Evolutionary conservation across 2,329 filamentous ascomycete genomes (phyloP).

Genomic region (Talaromyces rugulosus): DNA sequence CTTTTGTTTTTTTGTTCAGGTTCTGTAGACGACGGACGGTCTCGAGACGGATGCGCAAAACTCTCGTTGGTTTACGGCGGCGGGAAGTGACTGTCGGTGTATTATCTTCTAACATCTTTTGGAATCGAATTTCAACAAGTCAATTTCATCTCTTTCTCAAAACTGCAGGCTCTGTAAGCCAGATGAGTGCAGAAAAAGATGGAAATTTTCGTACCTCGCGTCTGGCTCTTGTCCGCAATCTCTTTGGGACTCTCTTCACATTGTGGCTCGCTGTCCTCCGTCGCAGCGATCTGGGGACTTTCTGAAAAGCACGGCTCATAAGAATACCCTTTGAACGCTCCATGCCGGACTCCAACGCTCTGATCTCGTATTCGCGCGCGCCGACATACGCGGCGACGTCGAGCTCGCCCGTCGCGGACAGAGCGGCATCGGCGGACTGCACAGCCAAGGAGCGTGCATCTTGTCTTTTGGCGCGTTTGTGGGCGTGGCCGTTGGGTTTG

Average conservation of each 20-base stretch:
- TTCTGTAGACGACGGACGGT: constrained; percentile 67
- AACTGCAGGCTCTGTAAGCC: neutral
- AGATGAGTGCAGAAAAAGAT: neutral
- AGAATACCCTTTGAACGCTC: constrained; percentile 62
- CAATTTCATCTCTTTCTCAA: neutral
- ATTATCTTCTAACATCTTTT: constrained; percentile 82
- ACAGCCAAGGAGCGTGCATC: constrained; percentile 42
- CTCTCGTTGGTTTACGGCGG: constrained; percentile 42
- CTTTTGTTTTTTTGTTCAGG: constrained; percentile 48
- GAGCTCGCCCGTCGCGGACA: constrained; percentile 67
- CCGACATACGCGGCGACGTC: constrained; percentile 80
- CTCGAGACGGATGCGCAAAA: constrained; percentile 60
- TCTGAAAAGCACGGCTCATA: constrained; percentile 77
- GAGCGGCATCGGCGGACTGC: constrained; percentile 42
- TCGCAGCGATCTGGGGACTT: constrained; percentile 78
- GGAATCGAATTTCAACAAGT: constrained; percentile 4
- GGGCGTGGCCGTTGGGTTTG: constrained; percentile 24
- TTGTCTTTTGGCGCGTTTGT: constrained; percentile 41
- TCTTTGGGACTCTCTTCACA: constrained; percentile 78
- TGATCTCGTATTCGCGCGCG: constrained; percentile 85
- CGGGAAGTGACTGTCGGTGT: constrained; percentile 70
- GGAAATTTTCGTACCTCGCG: constrained; percentile 46
- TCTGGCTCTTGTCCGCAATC: constrained; percentile 65
- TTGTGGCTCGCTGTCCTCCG: constrained; percentile 93
- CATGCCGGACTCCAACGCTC: constrained; percentile 78